These are phyloP conservation scores for Trametes elegans DNA, from an alignment of 768 basidiomycete genomes.

Conservation along the genomic window DNA sequence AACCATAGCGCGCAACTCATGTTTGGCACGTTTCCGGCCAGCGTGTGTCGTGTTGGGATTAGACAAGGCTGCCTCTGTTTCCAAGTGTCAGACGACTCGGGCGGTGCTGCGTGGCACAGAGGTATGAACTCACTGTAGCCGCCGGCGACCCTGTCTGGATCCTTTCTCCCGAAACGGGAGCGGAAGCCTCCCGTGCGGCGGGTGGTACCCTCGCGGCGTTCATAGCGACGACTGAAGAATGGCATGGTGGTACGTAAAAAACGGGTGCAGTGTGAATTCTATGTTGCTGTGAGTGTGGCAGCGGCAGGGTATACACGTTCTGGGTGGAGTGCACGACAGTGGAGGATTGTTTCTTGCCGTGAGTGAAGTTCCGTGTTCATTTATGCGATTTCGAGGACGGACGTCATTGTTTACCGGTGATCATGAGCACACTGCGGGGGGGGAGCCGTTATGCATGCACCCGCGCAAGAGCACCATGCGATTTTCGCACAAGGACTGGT, in stretches of 20 bases:
- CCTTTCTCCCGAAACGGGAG: constrained; percentile 23
- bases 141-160: constrained; percentile 46
- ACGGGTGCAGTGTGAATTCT: too few species aligned
- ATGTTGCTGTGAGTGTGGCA: neutral
- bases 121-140: constrained; percentile 45
- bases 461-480: neutral
- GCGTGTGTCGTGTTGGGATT: constrained; percentile 48
- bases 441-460: too few species aligned
- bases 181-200: constrained; percentile 11
- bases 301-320: too few species aligned
- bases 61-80: constrained; percentile 44
- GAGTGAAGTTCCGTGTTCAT: neutral
- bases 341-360: too few species aligned
- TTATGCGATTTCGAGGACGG: neutral
- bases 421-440: neutral
- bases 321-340: too few species aligned
- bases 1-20: constrained; percentile 46
- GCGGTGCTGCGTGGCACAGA: too few species aligned
- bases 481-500: neutral
- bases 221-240: neutral
- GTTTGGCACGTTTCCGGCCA: constrained; percentile 47
- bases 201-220: constrained; percentile 9
- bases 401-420: neutral
- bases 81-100: constrained; percentile 17
- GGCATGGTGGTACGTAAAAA: constrained; percentile 4